These are phyloP conservation scores for Fraxinus xanthoxyloides DNA, from an alignment of 305 asterid genomes.

Conservation along the genomic window DNA sequence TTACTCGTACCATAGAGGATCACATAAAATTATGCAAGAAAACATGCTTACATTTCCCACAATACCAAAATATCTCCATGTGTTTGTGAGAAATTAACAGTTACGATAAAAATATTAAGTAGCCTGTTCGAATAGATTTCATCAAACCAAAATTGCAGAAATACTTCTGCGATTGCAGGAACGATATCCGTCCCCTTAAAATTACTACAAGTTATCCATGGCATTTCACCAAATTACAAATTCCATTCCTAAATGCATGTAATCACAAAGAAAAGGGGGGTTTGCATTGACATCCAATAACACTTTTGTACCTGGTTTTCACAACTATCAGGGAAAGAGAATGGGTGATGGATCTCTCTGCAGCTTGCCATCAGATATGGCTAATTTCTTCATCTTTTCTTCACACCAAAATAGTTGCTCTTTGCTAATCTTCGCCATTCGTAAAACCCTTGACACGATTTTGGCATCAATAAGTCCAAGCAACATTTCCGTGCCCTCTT, in stretches of 20 bases:
- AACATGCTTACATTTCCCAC: neutral
- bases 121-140: neutral
- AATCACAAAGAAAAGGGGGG: neutral
- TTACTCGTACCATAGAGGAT: neutral
- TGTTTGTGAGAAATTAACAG: neutral
- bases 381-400: slow-evolving; percentile 81
- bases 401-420: slow-evolving; percentile 86
- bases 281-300: neutral
- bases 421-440: slow-evolving; percentile 60
- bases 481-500: slow-evolving; percentile 60
- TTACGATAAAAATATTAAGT: neutral
- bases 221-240: neutral
- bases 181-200: neutral
- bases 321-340: slow-evolving; percentile 60
- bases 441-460: slow-evolving; percentile 57
- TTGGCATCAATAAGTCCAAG: slow-evolving; percentile 71
- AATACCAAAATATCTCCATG: neutral
- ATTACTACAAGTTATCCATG: neutral
- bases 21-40: neutral
- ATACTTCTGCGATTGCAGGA: neutral
- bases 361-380: slow-evolving; percentile 54
- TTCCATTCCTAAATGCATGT: neutral
- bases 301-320: neutral
- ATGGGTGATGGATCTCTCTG: slow-evolving; percentile 79
- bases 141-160: neutral